Evolutionary conservation across 2,329 filamentous ascomycete genomes (phyloP), one percentile per base, ranked within the genome.

Genomic region (Lithohypha guttulata): DNA sequence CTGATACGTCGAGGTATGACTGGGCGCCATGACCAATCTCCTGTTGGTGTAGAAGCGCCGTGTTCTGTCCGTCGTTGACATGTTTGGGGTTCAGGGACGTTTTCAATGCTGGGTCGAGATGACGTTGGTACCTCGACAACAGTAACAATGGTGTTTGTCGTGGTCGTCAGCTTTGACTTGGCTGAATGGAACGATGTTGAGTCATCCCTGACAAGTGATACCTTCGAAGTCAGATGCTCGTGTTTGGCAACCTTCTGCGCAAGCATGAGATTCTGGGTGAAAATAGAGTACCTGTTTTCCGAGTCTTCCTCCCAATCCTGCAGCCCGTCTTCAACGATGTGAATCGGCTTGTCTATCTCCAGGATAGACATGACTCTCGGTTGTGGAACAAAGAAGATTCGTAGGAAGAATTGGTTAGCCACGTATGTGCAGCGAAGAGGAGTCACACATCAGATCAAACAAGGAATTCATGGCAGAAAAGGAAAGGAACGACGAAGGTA

Each of bases 201-300:
- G 6, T 37, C 34, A n/a, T 28, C 23, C 17, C 5, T n/a, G 18
- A 3, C 15, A n/a, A 7, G 11, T 13, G 26, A 39, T 9, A 13
- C 3, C 17, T 14, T 64, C 58, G 14, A 59, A 57, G n/a, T 59
- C 55, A 36, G 63, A 55, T 27, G 52, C 51, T 6, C 63, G 60
- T n/a, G 62, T 35, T 27, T 31, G 23, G 23, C 21, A 26, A 31
- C 23, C 19, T 25, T 31, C 19, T 36, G 15, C 20, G 25, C 23
- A 8, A 52, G 44, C 13, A 31, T 39, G 26, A 50, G 33, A 48
- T 75, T 71, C 34, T 73, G 74, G 3, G 66, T 65, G 54, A 75
- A 77, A 72, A 74, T 49, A 70, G 66, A 43, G 77, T 65, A 41
- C 73, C 68, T 73, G 77, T 78, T 15, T 10, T 43, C 30, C 15